Evolutionary conservation across 2,329 filamentous ascomycete species (phyloP).

Genomic region (Pyricularia pennisetigena): DNA sequence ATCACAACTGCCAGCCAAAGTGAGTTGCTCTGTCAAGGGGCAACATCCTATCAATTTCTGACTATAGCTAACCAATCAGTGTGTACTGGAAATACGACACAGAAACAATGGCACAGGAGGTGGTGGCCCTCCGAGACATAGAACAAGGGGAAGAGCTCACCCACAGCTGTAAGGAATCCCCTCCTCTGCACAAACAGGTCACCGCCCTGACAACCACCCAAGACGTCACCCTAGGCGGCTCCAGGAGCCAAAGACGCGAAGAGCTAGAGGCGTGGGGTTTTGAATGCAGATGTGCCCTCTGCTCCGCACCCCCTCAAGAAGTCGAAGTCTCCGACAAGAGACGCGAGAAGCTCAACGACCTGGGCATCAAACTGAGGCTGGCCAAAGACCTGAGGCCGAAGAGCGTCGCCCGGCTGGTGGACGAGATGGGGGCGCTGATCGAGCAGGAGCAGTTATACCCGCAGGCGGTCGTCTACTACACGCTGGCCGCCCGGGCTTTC

Average conservation of each 20-base stretch:
- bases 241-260: constrained; percentile 15
- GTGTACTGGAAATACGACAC: constrained; percentile 14
- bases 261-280: constrained; percentile 21
- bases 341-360: constrained; percentile 15
- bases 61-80: constrained; percentile 2
- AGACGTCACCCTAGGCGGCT: constrained; percentile 16
- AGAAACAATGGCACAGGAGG: constrained; percentile 15
- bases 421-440: constrained; percentile 13
- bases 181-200: not conserved
- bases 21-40: not conserved
- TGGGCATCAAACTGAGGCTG: constrained; percentile 10
- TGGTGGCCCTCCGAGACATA: constrained; percentile 14
- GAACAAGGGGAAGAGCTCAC: constrained; percentile 15
- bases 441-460: constrained; percentile 15
- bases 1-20: constrained; percentile 5
- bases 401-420: constrained; percentile 8
- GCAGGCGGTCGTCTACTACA: constrained; percentile 17
- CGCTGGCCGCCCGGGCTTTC: constrained; percentile 15
- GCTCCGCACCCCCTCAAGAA: constrained; percentile 15
- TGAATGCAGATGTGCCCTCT: constrained; percentile 22
- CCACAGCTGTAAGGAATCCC: constrained; percentile 14
- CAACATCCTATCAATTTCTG: not conserved
- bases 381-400: constrained; percentile 3
- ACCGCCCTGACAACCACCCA: not conserved
- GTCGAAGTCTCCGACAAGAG: constrained; percentile 20